Conservation (phyloP, 352 stramenopile genomes). For the Pythium guiyangense region DNA sequence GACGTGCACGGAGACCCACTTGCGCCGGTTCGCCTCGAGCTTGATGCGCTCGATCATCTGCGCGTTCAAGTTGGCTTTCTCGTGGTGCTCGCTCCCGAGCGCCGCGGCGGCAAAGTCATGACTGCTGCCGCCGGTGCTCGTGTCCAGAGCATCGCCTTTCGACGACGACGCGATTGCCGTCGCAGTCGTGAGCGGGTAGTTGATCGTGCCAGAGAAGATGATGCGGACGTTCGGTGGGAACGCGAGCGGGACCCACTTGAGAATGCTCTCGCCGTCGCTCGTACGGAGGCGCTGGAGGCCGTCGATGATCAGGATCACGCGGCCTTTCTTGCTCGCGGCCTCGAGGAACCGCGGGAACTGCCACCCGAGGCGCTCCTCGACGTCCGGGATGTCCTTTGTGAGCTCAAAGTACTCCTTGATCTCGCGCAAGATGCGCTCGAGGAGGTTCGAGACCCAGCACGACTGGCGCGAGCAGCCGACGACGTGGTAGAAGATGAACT, state of each 20-base stretch:
- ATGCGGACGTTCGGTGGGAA: slow-evolving; percentile 88
- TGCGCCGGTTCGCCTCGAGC: slow-evolving; percentile 71
- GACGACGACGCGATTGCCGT: too few species aligned
- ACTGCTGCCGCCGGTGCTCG: not conserved
- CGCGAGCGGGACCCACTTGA: slow-evolving; percentile 88
- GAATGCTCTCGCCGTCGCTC: slow-evolving; percentile 83
- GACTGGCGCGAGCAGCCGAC: slow-evolving; percentile 87
- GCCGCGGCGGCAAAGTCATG: not conserved
- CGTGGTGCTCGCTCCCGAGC: slow-evolving; percentile 45
- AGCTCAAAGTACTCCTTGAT: slow-evolving; percentile 92
- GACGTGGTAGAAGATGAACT: slow-evolving; percentile 90
- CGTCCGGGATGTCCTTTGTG: slow-evolving; percentile 73
- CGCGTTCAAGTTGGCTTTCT: slow-evolving; percentile 49
- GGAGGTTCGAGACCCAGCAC: slow-evolving; percentile 78
- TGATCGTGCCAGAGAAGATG: slow-evolving; percentile 72
- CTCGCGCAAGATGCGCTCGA: slow-evolving; percentile 84
- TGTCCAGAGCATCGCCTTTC: not conserved
- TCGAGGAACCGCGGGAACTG: slow-evolving; percentile 90
- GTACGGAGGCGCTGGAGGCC: slow-evolving; percentile 82
- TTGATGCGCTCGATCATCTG: slow-evolving; percentile 85
- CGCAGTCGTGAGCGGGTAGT: slow-evolving; percentile 24
- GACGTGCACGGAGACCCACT: slow-evolving; percentile 69
- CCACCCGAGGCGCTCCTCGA: slow-evolving; percentile 88
- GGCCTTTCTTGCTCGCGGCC: slow-evolving; percentile 85
- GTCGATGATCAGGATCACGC: slow-evolving; percentile 89